phyloP scores from a whole-genome alignment of 148 eudicot species.

The Chenopodium suecicum region DNA sequence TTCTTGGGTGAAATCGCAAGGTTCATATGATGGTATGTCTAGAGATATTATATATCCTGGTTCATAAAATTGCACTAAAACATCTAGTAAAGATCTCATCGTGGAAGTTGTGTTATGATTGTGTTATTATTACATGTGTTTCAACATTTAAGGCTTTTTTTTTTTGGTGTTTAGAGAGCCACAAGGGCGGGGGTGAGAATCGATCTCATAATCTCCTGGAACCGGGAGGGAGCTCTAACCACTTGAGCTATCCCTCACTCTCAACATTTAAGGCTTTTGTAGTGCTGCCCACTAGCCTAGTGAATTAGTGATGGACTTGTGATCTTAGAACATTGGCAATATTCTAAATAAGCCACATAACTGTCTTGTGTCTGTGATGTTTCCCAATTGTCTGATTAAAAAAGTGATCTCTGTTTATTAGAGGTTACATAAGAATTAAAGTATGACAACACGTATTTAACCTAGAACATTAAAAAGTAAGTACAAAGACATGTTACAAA shows the following conservation, averaged over 20 bases:
- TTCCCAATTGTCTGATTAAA: neutral
- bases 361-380: neutral
- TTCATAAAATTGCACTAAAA: neutral
- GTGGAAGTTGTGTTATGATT: neutral
- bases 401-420: neutral
- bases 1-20: slow-evolving; percentile 15
- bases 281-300: neutral
- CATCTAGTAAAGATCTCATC: neutral
- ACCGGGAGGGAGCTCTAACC: too few species aligned
- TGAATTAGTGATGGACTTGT: neutral
- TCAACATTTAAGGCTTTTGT: neutral
- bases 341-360: neutral
- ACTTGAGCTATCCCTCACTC: too few species aligned
- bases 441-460: too few species aligned
- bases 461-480: too few species aligned
- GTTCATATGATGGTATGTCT: slow-evolving; percentile 21
- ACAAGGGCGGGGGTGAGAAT: too few species aligned
- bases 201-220: too few species aligned
- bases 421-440: neutral
- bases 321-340: neutral
- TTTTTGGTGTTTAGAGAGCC: too few species aligned
- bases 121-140: neutral
- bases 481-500: neutral
- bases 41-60: neutral
- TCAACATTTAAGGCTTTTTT: neutral